Conservation (phyloP, 2,329 filamentous ascomycete species). For the Fusarium austroafricanum region DNA sequence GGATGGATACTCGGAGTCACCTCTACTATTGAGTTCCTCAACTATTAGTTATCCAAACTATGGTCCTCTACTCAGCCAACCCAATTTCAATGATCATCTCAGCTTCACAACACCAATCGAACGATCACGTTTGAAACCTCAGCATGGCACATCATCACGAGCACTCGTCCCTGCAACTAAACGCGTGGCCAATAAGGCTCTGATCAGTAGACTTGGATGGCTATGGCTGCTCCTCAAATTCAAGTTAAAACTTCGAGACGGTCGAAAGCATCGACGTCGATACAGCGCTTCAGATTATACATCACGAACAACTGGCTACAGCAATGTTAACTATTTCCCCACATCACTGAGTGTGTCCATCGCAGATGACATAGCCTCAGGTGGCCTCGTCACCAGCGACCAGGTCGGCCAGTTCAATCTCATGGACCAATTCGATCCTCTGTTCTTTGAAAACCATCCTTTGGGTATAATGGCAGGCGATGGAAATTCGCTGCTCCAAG, state of each 20-base stretch:
- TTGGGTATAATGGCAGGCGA: conserved; percentile 1
- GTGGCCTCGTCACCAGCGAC: neutral
- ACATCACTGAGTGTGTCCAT: neutral
- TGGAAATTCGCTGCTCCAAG: neutral
- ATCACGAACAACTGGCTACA: neutral
- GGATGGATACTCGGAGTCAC: conserved; percentile 19
- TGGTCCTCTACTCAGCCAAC: neutral
- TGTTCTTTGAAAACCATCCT: neutral
- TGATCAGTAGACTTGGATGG: conserved; percentile 10
- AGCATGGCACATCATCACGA: neutral
- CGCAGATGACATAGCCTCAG: neutral
- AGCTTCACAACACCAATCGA: neutral
- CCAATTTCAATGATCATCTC: neutral
- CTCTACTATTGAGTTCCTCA: conserved; percentile 4
- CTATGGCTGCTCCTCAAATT: conserved; percentile 16
- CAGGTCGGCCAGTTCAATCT: neutral
- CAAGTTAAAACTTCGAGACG: neutral
- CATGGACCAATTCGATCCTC: neutral
- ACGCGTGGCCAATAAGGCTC: neutral
- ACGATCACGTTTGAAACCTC: neutral
- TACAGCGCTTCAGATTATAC: conserved; percentile 5
- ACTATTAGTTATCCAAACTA: conserved; percentile 6
- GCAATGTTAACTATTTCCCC: neutral
- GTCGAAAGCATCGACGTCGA: conserved; percentile 2
- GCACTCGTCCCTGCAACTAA: neutral